These are phyloP conservation scores for Aspergillus conjunctus DNA, from an alignment of 495 filamentous ascomycete genomes.

Conservation along the genomic window DNA sequence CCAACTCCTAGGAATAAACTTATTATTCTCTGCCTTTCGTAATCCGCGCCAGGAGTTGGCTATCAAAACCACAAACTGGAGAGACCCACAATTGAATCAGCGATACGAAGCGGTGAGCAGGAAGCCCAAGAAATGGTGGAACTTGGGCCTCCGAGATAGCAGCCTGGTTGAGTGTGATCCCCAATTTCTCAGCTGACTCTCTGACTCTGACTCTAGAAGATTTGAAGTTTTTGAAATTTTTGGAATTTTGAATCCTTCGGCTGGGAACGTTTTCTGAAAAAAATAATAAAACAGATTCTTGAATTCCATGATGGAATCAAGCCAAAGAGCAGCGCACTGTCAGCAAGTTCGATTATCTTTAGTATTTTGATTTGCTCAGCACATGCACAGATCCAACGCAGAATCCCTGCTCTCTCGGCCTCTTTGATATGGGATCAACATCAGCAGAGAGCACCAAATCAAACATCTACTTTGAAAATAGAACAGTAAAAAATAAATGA, in stretches of 20 bases:
- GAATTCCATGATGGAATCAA: no score
- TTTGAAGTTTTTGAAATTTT: no score
- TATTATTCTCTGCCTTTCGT: no score
- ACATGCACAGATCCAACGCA: slow-evolving; percentile 4
- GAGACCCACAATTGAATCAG: neutral
- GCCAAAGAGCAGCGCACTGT: no score
- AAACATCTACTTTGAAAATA: neutral
- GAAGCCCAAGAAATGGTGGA: neutral
- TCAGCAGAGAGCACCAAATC: neutral
- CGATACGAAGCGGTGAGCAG: slow-evolving; percentile 18
- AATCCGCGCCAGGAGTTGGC: neutral
- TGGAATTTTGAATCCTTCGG: neutral
- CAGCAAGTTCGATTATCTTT: no score
- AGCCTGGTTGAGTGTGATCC: neutral
- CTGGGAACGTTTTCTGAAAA: no score
- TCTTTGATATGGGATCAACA: neutral
- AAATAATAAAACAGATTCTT: no score
- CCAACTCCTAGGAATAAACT: no score
- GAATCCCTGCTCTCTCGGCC: neutral
- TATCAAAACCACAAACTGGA: neutral
- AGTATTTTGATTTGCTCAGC: no score
- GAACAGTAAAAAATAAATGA: neutral
- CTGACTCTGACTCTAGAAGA: neutral
- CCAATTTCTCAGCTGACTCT: neutral
- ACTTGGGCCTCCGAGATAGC: neutral